Evolutionary conservation across 2,329 filamentous ascomycete species (phyloP).

Genomic region (Rhexocercosporidium sp.): DNA sequence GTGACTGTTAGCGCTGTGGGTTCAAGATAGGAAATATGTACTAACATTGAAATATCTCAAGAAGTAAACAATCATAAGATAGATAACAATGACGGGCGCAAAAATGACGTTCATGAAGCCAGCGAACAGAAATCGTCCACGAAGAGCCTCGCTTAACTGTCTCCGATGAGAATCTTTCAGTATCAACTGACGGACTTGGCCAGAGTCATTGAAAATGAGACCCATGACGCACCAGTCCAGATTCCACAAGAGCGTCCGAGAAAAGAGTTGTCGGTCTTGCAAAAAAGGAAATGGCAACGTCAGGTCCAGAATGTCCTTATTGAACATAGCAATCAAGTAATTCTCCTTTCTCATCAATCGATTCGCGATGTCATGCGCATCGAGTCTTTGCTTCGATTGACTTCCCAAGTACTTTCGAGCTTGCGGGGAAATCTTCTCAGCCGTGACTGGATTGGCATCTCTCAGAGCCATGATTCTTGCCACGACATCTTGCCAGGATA

Average conservation of each 20-base stretch:
- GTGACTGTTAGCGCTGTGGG: slow-evolving; percentile 24
- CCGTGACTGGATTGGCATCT: slow-evolving; percentile 71
- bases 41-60: slow-evolving; percentile 91
- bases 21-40: slow-evolving; percentile 18
- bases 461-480: slow-evolving; percentile 72
- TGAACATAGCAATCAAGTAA: slow-evolving; percentile 94
- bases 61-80: slow-evolving; percentile 87
- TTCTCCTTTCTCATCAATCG: slow-evolving; percentile 96
- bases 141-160: slow-evolving; percentile 78
- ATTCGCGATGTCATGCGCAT: slow-evolving; percentile 97
- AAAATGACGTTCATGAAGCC: slow-evolving; percentile 86
- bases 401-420: slow-evolving; percentile 68
- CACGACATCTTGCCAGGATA: slow-evolving; percentile 76
- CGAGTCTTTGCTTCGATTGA: slow-evolving; percentile 91
- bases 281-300: slow-evolving; percentile 86
- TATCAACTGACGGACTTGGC: slow-evolving; percentile 86
- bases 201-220: slow-evolving; percentile 89
- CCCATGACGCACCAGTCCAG: slow-evolving; percentile 89
- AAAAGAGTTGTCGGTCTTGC: slow-evolving; percentile 80
- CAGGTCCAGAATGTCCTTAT: slow-evolving; percentile 92
- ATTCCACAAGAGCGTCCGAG: slow-evolving; percentile 89
- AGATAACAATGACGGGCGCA: slow-evolving; percentile 85
- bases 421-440: slow-evolving; percentile 61
- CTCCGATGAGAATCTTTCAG: slow-evolving; percentile 82
- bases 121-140: slow-evolving; percentile 78